Percentiles rank a stretch among this genome's conserved stretches.
Conservation (phyloP, 1,284 basidiomycete species). For the Athelia sp. region DNA sequence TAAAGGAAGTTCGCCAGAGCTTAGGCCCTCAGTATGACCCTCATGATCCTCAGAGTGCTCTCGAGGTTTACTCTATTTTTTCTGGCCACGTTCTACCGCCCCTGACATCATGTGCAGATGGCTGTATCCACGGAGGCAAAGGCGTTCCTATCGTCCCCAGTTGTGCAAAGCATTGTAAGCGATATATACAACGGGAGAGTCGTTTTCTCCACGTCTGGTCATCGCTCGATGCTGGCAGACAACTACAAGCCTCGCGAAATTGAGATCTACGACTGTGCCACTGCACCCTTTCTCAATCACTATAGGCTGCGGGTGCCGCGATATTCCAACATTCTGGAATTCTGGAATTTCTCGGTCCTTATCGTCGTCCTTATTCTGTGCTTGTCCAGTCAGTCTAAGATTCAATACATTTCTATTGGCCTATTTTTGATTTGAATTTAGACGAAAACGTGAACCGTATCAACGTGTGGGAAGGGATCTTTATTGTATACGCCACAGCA, state of each 20-base stretch:
- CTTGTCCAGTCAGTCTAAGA: slow-evolving; percentile 50
- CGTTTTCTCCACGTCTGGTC: slow-evolving; percentile 60
- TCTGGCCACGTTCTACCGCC: neutral
- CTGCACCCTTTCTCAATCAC: slow-evolving; percentile 79
- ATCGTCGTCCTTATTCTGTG: slow-evolving; percentile 71
- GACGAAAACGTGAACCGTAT: slow-evolving; percentile 50
- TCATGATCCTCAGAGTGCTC: slow-evolving; percentile 65
- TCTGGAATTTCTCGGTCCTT: slow-evolving; percentile 68
- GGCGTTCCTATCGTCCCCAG: slow-evolving; percentile 70
- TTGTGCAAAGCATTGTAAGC: slow-evolving; percentile 79
- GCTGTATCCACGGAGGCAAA: slow-evolving; percentile 82
- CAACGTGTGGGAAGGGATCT: slow-evolving; percentile 63
- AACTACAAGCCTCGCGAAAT: slow-evolving; percentile 80
- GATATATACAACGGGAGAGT: slow-evolving; percentile 77
- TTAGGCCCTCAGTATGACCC: slow-evolving; percentile 53
- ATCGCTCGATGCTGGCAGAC: slow-evolving; percentile 75
- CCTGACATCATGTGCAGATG: slow-evolving; percentile 46
- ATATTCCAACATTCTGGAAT: slow-evolving; percentile 77
- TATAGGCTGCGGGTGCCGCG: slow-evolving; percentile 81
- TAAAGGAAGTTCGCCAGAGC: slow-evolving; percentile 54
- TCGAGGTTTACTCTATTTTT: slow-evolving; percentile 57
- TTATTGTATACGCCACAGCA: slow-evolving; percentile 71
- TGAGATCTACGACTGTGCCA: slow-evolving; percentile 69
- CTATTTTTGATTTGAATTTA: slow-evolving; percentile 22
- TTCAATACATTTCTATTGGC: neutral